Evolutionary conservation across 257 asterid species (phyloP).

Genomic region (Solanum boliviense): DNA sequence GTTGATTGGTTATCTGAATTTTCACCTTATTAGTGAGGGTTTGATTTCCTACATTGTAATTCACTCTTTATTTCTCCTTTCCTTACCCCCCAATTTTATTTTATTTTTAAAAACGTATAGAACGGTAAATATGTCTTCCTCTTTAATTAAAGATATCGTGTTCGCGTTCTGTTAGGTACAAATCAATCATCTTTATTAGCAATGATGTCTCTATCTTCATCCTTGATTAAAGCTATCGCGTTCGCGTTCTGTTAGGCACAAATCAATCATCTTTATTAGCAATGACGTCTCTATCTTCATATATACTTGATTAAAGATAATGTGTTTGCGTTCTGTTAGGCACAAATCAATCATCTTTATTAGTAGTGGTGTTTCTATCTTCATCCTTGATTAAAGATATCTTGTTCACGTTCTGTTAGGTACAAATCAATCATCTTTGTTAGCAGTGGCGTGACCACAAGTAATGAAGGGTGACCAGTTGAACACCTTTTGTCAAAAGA

Average conservation of each 20-base stretch:
- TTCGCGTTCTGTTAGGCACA: background rate
- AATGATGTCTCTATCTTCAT: background rate
- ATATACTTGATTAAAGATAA: background rate
- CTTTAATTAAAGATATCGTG: background rate
- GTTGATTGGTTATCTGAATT: too few species aligned
- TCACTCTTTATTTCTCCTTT: too few species aligned
- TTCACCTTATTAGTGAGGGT: too few species aligned
- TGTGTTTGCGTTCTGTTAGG: background rate
- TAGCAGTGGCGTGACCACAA: background rate
- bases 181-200: background rate
- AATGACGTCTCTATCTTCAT: background rate
- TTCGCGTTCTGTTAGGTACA: background rate
- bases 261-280: background rate
- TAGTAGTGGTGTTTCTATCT: background rate
- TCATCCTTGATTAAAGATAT: background rate
- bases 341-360: background rate
- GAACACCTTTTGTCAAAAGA: background rate
- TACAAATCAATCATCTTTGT: background rate
- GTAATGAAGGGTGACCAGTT: background rate
- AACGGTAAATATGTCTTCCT: background rate
- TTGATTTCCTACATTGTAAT: too few species aligned
- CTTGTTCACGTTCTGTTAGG: background rate
- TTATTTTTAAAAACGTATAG: fast-evolving
- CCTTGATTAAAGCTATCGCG: background rate
- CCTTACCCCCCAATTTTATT: too few species aligned